A percentile compares a stretch with the other conserved stretches of the same genome.
Evolutionary conservation across 192 early-diverging fungal genomes (phyloP).

Genomic region (Helicostylum pulchrum): DNA sequence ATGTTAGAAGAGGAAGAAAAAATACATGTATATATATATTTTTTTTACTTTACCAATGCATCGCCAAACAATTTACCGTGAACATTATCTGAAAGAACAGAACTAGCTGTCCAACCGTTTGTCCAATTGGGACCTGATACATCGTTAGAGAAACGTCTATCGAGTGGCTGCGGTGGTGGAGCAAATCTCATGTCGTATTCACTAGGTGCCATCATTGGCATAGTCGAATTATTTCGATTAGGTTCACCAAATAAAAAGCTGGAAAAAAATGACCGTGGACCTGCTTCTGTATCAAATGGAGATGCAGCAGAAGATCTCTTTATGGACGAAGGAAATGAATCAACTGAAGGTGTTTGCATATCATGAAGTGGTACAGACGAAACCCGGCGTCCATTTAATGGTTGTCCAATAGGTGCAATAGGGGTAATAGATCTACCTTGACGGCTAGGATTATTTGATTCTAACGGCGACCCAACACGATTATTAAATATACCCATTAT

Average conservation of each 20-base stretch:
- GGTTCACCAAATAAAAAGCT: conserved; percentile 27
- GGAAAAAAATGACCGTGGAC: conserved; percentile 20
- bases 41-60: conserved; percentile 22
- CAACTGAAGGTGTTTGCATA: neutral
- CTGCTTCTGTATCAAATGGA: neutral
- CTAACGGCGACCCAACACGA: neutral
- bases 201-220: neutral
- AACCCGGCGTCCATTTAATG: conserved; percentile 9
- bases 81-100: conserved; percentile 18
- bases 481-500: conserved; percentile 1
- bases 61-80: conserved; percentile 33
- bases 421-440: neutral
- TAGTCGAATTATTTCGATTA: neutral
- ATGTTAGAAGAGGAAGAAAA: neutral
- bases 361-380: conserved; percentile 1
- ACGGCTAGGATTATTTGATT: neutral
- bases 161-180: neutral
- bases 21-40: neutral
- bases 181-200: neutral
- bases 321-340: neutral
- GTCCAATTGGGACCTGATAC: conserved; percentile 2
- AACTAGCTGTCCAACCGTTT: conserved; percentile 25
- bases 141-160: conserved; percentile 7
- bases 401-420: conserved; percentile 23
- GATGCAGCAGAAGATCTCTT: conserved; percentile 6